Evolutionary conservation across 202 grass and related monocot genomes (phyloP).

Genomic region (Dendrocalamus latiflorus): DNA sequence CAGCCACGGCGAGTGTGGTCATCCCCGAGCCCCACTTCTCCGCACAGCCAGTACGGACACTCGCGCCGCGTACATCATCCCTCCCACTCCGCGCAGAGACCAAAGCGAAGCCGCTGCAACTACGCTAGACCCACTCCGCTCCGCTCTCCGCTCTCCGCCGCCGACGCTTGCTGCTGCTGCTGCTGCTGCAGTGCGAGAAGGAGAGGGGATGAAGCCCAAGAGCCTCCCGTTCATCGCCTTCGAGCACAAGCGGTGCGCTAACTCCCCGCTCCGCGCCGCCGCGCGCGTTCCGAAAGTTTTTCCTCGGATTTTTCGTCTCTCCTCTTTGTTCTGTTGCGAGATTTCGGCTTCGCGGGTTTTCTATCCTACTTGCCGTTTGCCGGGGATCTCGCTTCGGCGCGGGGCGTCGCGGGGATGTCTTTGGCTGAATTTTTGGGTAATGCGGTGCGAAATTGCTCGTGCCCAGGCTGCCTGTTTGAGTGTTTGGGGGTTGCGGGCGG

Average conservation of each 20-base stretch:
- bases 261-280: neutral
- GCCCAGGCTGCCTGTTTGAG: neutral
- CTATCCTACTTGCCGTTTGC: neutral
- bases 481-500: neutral
- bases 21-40: too few relatives aligned
- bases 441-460: slow-evolving; percentile 21
- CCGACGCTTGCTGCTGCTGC: neutral
- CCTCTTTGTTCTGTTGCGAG: neutral
- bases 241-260: slow-evolving; percentile 86
- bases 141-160: neutral
- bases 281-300: neutral
- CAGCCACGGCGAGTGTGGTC: too few relatives aligned
- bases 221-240: slow-evolving; percentile 96
- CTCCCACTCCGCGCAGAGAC: too few relatives aligned
- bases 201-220: slow-evolving; percentile 78
- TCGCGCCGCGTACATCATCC: too few relatives aligned
- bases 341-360: neutral
- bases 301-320: neutral
- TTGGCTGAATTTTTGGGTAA: neutral
- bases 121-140: neutral
- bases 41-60: too few relatives aligned
- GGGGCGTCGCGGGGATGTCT: neutral
- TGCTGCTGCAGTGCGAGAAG: neutral
- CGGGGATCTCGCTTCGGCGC: slow-evolving; percentile 35
- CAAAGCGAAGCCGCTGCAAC: neutral